Base-by-base conservation (phyloP, 768 basidiomycete genomes). In the Leucocoprinus birnbaumii region DNA sequence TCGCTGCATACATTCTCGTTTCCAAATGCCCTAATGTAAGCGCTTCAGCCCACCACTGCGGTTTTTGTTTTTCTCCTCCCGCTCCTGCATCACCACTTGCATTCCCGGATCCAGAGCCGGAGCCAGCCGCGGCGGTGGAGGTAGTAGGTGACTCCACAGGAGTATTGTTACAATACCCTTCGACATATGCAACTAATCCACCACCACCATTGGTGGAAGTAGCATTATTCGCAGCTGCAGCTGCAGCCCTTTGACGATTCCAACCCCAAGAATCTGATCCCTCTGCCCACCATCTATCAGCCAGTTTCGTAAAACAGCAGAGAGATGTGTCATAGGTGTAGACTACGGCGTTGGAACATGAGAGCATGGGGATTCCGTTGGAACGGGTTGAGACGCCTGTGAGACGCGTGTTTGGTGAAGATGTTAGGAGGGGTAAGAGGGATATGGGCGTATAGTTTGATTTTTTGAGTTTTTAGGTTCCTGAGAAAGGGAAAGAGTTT, bases 21-120 rank as follows among this genome's bases (percentile, higher is more conserved):
- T 99, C 97, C 55, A 97, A 74, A 70, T 97, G 93, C 4, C 91
- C 91, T 19, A 99, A 78, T 13, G 91, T 89, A 63, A 94, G 67
- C 18, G 94, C 92, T 3, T 85, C 74, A 55, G 69, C 80, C 91
- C 92, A 96, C 89, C 90, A 95, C 59, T 76, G 68, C 25, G 91
- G 88, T 44, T 83, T n/a, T 75, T 48, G 45, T 25, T 27, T 27
- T 25, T 18, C n/a, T 22, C 43, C 42, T 21, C 21, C 16, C 38
- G 38, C 9, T 13, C 14, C 14, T 35, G 19, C 25, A 11, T 22
- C 18, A n/a, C 37, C 38, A 24, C 41, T 22, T 16, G 9, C 38
- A 47, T 24, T 27, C 5, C 44, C 44, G 27, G 45, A 5, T 11
- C 6, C 16, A 38, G 9, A 13, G 11, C n/a, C n/a, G 11, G 38